A percentile compares a stretch with the other conserved stretches of the same genome.
Evolutionary conservation across 371 early-diverging fungal species (phyloP).

Genomic region (Mortierella polycephala): DNA sequence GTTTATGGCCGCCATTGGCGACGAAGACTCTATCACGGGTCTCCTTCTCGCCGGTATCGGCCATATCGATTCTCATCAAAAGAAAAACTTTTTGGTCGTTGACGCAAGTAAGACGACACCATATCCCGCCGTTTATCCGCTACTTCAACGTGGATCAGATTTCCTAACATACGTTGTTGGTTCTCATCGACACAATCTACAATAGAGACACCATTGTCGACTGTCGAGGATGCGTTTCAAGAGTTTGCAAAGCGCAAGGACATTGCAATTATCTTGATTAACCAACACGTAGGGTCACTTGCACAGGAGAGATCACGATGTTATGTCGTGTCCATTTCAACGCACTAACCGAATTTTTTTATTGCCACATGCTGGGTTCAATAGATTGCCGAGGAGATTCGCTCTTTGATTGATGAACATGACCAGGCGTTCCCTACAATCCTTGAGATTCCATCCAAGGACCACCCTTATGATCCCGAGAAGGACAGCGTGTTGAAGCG

Average conservation of each 20-base stretch:
- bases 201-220: slow-evolving; percentile 88
- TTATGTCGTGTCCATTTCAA: background rate
- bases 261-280: slow-evolving; percentile 97
- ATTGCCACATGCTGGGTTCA: background rate
- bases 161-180: too few species aligned
- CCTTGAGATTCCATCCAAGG: slow-evolving; percentile 98
- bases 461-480: slow-evolving; percentile 94
- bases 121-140: too few species aligned
- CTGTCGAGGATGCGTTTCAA: slow-evolving; percentile 90
- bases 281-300: slow-evolving; percentile 84
- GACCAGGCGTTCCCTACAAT: slow-evolving; percentile 95
- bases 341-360: background rate
- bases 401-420: slow-evolving; percentile 90
- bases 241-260: slow-evolving; percentile 94
- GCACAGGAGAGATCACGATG: background rate
- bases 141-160: too few species aligned
- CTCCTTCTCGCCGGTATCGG: slow-evolving; percentile 97
- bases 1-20: slow-evolving; percentile 96
- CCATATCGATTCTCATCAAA: slow-evolving; percentile 85
- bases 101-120: slow-evolving; percentile 80
- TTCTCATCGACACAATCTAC: background rate
- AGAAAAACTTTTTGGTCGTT: slow-evolving; percentile 95
- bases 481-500: slow-evolving; percentile 97
- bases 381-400: slow-evolving; percentile 94
- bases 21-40: slow-evolving; percentile 99